Conservation (phyloP, 2,329 filamentous ascomycete species). For the Alternaria novae-zelandiae region DNA sequence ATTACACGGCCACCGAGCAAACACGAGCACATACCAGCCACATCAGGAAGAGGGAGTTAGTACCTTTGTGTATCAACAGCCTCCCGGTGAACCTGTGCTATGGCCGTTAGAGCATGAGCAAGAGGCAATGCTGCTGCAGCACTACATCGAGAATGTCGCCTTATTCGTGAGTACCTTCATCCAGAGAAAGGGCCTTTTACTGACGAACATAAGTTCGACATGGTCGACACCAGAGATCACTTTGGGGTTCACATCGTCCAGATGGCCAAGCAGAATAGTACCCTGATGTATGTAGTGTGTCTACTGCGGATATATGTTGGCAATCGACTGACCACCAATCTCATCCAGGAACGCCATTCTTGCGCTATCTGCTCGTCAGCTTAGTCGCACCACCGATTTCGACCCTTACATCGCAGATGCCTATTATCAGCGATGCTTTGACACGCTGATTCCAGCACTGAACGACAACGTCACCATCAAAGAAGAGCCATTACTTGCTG, state of each 20-base stretch:
- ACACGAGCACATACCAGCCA: constrained; percentile 12
- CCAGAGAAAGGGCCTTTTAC: not conserved
- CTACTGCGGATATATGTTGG: too few species aligned
- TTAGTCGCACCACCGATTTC: constrained; percentile 49
- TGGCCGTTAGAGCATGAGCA: constrained; percentile 47
- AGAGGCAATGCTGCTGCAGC: constrained; percentile 46
- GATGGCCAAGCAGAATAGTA: constrained; percentile 46
- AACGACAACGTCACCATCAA: constrained; percentile 49
- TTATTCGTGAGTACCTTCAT: constrained; percentile 35
- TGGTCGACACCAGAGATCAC: constrained; percentile 43
- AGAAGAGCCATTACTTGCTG: constrained; percentile 51
- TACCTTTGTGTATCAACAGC: constrained; percentile 40
- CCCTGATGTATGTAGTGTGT: constrained; percentile 35
- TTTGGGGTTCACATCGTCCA: constrained; percentile 46
- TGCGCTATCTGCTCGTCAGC: constrained; percentile 51
- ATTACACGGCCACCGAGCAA: constrained; percentile 20
- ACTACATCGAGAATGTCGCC: constrained; percentile 47
- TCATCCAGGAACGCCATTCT: constrained; percentile 46
- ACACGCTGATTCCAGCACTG: constrained; percentile 50
- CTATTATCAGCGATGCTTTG: constrained; percentile 51
- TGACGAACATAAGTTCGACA: constrained; percentile 39
- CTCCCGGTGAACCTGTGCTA: constrained; percentile 36
- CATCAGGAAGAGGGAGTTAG: constrained; percentile 9
- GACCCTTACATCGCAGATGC: constrained; percentile 52
- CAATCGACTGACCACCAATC: not conserved